Evolutionary conservation across 805 yeast genomes (phyloP), one percentile per base, ranked within the genome.

Genomic region (Teunomyces barrocoloradensis): DNA sequence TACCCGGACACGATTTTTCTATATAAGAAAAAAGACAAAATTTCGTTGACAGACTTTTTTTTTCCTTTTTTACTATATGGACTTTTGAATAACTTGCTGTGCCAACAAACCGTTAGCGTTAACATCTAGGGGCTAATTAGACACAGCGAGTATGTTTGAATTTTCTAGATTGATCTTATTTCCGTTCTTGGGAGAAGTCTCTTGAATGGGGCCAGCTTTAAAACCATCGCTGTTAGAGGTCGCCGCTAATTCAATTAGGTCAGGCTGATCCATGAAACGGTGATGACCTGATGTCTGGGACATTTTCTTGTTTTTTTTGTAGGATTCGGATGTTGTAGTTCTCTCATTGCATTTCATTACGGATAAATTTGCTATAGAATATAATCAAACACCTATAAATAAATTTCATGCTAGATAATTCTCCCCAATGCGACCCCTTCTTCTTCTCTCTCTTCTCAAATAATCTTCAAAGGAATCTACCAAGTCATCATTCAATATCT

Each of bases 191-290:
- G 54, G 52, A 50, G 53, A 49, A 53, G 56, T 50, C 51, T 43
- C 39, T 33, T 42, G 30, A 17, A 33, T 17, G 43, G 38, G 46
- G 45, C 69, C 94, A 84, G 81, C 89, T 84, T 86, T 88, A 89
- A 89, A 89, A 89, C 97, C 97, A 89, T 89, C 89, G 96, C 91
- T 81, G 88, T 85, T 84, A 68, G 90, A 89, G 96, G 96, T 85
- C 84, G 89, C 89, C 85, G 75, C 77, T 72, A 68, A 68, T 60
- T 25, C 63, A 58, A 48, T 59, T 56, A 65, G 76, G 77, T 39
- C 49, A 25, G 53, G 55, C 53, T 42, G 54, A 50, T 46, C 56
- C 58, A 54, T 54, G 58, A 54, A 54, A 54, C 46, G 53, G 58
- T 53, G 58, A 54, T 54, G 58, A 54, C 58, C 58, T 54, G 47